Base-by-base conservation (phyloP, 257 asterid genomes). In the Solanum gandarillasii region DNA sequence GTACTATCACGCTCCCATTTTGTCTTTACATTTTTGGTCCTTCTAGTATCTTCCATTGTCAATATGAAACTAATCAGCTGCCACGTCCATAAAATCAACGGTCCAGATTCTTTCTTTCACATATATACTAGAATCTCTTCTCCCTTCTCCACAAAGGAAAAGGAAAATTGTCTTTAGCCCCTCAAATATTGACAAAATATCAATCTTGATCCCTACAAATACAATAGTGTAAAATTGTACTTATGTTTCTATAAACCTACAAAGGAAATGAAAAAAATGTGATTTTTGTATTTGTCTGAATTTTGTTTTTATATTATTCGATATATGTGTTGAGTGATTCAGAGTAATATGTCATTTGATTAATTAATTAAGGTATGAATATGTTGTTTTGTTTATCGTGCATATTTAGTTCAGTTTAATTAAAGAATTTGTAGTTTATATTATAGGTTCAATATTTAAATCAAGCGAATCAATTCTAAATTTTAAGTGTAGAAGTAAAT, bases 391-490 rank as follows among this genome's bases (percentile, higher is more conserved):
- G n/a, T 32, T 31, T 9, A 71, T 1, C 6, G 0, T 13, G 1
- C 0, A 13, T 0, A 13, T 0, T 0, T 29, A 7, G 21, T 3
- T 2, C 0, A 16, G 1, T 18, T 71, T 7, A 71, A 14, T 7
- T 4, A 71, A 32, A 0, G 3, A 9, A 2, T 7, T 32, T 31
- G n/a, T 16, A 5, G 5, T 32, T 71, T 18, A 18, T 7, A 16
- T 16, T 31, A 58, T 58, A 55, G 2, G 25, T 58, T 58, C 0
- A 58, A 58, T 58, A 7, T 20, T 0, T 58, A 1, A 58, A 20
- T 58, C 2, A 58, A 0, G 62, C 4, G 0, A 52, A 52, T 0
- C 0, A 52, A 52, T 16, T 52, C 0, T 52, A 6, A 52, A 52
- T 52, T 52, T 52, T 52, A 16, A 52, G 9, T 52, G 23, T 0